Conservation (phyloP, 2,329 filamentous ascomycete genomes). For the Coniella vitis region DNA sequence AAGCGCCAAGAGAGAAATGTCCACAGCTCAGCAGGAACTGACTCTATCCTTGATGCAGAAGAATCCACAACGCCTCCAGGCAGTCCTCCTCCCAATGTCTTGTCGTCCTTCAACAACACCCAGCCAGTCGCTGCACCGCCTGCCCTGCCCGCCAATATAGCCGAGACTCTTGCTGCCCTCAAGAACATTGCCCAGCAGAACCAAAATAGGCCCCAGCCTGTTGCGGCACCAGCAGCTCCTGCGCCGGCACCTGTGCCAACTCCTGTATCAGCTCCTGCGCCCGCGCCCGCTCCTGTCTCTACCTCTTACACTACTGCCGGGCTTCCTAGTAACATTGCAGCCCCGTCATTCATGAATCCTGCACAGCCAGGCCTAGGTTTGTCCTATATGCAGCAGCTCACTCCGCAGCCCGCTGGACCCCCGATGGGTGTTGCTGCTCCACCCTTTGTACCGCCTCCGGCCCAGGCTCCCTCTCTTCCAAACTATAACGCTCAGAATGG, state of each 20-base stretch:
- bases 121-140: conserved; percentile 30
- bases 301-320: conserved; percentile 22
- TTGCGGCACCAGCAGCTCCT: conserved; percentile 24
- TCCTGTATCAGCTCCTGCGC: conserved; percentile 23
- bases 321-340: conserved; percentile 22
- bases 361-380: conserved; percentile 19
- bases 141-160: conserved; percentile 50
- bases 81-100: conserved; percentile 44
- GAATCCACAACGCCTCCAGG: conserved; percentile 66
- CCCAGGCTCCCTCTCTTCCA: conserved; percentile 25
- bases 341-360: conserved; percentile 18
- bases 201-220: conserved; percentile 39
- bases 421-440: conserved; percentile 51
- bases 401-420: conserved; percentile 40
- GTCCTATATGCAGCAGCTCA: conserved; percentile 23
- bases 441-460: conserved; percentile 27
- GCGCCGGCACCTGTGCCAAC: conserved; percentile 25
- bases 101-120: conserved; percentile 32
- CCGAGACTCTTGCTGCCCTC: conserved; percentile 72
- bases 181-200: conserved; percentile 76
- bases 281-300: conserved; percentile 24
- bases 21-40: conserved; percentile 33
- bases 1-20: neutral
- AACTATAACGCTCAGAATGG: conserved; percentile 20
- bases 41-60: conserved; percentile 38